These are phyloP conservation scores for Yamadazyma scolyti DNA, from an alignment of 805 yeast species.

Conservation along the genomic window DNA sequence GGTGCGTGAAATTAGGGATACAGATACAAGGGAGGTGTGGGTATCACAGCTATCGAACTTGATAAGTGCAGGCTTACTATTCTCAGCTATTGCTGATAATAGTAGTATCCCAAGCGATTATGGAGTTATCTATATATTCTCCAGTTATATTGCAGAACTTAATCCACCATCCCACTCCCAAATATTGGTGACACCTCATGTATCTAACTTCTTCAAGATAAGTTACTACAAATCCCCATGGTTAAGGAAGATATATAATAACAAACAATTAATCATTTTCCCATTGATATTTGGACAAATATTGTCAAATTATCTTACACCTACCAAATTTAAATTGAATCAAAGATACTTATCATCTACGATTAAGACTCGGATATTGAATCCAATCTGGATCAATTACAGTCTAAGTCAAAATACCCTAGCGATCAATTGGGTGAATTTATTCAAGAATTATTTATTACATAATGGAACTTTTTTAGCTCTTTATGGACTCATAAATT, in stretches of 20 bases:
- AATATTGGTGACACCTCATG: slow-evolving; percentile 23
- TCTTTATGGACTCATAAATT: slow-evolving; percentile 15
- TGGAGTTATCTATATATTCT: slow-evolving; percentile 28
- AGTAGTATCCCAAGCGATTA: slow-evolving; percentile 35
- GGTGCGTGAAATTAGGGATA: background rate
- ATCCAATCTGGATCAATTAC: slow-evolving; percentile 41
- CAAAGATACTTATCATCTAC: slow-evolving; percentile 31
- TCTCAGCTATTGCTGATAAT: slow-evolving; percentile 22
- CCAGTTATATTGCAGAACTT: slow-evolving; percentile 25
- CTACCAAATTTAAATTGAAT: slow-evolving; percentile 31
- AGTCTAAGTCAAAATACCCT: slow-evolving; percentile 22
- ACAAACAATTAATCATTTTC: slow-evolving; percentile 30
- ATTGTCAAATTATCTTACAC: slow-evolving; percentile 38
- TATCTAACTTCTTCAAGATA: slow-evolving; percentile 22
- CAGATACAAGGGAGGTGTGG: background rate
- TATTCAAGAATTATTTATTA: slow-evolving; percentile 20
- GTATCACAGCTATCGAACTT: slow-evolving; percentile 8
- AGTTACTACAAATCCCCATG: slow-evolving; percentile 16
- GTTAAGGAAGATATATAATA: slow-evolving; percentile 19
- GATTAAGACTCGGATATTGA: slow-evolving; percentile 27
- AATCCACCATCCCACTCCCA: slow-evolving; percentile 31
- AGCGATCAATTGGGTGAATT: slow-evolving; percentile 25
- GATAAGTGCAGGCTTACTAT: slow-evolving; percentile 9
- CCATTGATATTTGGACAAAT: slow-evolving; percentile 37
- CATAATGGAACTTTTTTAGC: slow-evolving; percentile 21